Conservation (phyloP, 208 protist species). For the Endotrypanum monterogeii region DNA sequence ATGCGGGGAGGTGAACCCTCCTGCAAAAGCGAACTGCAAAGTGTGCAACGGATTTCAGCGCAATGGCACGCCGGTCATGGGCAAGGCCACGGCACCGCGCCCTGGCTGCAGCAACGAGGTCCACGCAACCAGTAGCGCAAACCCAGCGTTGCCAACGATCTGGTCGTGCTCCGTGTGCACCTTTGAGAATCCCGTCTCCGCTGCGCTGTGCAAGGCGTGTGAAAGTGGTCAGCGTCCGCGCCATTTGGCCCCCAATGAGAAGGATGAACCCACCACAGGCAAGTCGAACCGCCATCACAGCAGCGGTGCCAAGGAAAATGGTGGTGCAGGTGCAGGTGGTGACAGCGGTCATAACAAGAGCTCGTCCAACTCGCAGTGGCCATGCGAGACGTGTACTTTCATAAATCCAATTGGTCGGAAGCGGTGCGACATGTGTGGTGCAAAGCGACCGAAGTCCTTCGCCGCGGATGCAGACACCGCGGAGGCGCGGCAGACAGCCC, state of each 20-base stretch:
- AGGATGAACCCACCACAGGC: constrained; percentile 1
- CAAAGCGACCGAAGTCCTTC: constrained; percentile 46
- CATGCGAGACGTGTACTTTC: constrained; percentile 76
- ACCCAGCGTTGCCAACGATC: constrained; percentile 23
- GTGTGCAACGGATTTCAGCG: constrained; percentile 69
- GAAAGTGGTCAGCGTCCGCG: constrained; percentile 74
- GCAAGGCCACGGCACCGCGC: constrained; percentile 3
- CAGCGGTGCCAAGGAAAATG: neutral
- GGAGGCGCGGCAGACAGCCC: constrained; percentile 28
- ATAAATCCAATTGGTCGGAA: constrained; percentile 45
- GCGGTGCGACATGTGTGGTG: constrained; percentile 81
- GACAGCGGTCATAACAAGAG: constrained; percentile 18
- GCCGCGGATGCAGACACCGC: constrained; percentile 25
- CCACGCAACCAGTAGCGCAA: constrained; percentile 1
- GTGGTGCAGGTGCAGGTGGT: too few relatives aligned
- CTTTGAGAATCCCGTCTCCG: constrained; percentile 59
- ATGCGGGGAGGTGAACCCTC: constrained; percentile 56
- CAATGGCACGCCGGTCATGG: constrained; percentile 52
- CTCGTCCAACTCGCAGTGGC: constrained; percentile 33
- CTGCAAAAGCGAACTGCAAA: constrained; percentile 41
- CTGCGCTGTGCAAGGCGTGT: constrained; percentile 69
- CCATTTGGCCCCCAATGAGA: constrained; percentile 30
- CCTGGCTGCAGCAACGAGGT: neutral
- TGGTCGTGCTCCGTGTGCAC: constrained; percentile 85
- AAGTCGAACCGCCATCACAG: neutral